phyloP scores from a whole-genome alignment of 495 filamentous ascomycete species.

The Talaromyces stipitatus region DNA sequence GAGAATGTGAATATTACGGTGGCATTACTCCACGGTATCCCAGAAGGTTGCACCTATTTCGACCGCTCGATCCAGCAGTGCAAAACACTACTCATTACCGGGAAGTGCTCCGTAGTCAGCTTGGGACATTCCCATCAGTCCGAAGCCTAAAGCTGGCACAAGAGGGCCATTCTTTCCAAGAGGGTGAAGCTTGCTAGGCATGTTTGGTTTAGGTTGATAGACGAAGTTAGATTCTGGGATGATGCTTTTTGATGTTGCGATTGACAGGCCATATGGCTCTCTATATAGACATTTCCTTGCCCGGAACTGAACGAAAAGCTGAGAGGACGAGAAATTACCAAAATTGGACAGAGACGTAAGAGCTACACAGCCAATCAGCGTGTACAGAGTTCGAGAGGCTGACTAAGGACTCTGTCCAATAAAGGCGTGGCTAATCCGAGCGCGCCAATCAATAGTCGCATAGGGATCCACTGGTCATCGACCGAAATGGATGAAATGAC shows the following conservation, averaged over 20 bases:
- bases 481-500: not conserved
- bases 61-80: slow-evolving; percentile 42
- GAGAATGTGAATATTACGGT: slow-evolving; percentile 11
- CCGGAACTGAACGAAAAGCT: not conserved
- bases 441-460: not conserved
- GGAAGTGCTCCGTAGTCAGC: slow-evolving; percentile 30
- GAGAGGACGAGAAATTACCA: not conserved
- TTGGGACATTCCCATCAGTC: slow-evolving; percentile 43
- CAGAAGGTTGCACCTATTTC: slow-evolving; percentile 30
- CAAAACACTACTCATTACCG: slow-evolving; percentile 40
- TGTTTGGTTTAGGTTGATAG: not conserved
- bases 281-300: not conserved
- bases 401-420: not conserved
- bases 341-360: not conserved
- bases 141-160: slow-evolving; percentile 45
- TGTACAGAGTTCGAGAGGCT: not conserved
- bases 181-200: slow-evolving; percentile 5
- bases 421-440: not conserved
- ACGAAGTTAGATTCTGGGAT: too few relatives aligned
- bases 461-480: not conserved
- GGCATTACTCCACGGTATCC: slow-evolving; percentile 22
- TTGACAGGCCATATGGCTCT: not conserved
- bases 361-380: not conserved
- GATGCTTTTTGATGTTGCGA: not conserved
- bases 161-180: slow-evolving; percentile 47